Base-by-base conservation (phyloP, 345 rosid species). In the Lepidium didymum region DNA sequence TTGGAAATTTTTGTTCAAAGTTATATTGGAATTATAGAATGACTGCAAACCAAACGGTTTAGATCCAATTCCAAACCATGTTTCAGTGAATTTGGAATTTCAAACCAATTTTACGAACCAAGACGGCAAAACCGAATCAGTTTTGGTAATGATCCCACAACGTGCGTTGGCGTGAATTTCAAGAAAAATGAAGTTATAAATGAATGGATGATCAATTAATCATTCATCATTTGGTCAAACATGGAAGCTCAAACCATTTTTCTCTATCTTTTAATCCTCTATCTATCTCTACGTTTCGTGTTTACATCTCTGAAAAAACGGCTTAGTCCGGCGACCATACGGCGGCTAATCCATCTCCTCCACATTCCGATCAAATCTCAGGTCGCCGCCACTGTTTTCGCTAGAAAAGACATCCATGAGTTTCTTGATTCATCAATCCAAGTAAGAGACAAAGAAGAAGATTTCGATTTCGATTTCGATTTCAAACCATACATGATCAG, bases 401-500 rank as follows among this genome's bases (percentile, higher is more conserved):
- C 86, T 14, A 77, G 71, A 70, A 81, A 84, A 31, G 75, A 76
- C 4, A 35, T 43, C 44, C 4, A 8, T 4, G 68, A 43, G 52
- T 58, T 25, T 77, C 46, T 70, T 41, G 7, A 77, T 86, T 77
- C 68, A 10, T 41, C 61, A 19, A 31, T 13, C 54, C 10, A 27
- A 37, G 1, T 0, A 14, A 12, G 4, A 16, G 25, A 8, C 56
- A 37, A 37, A 27, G 65, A 37, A n/a, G n/a, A n/a, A 46, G 42
- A 29, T 43, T 15, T 12, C 27, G 58, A 6, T 3, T 21, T 14
- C 14, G 33, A 61, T 46, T 85, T 85, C 50, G 85, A 87, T 83
- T 83, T 91, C 81, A 82, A 79, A 46, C 23, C 82, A 2, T 89
- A 87, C 77, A 87, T 91, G 90, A 25, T 76, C 8, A 76, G 70